phyloP scores from a whole-genome alignment of 2,329 filamentous ascomycete genomes.

The Aspergillus alliaceus region DNA sequence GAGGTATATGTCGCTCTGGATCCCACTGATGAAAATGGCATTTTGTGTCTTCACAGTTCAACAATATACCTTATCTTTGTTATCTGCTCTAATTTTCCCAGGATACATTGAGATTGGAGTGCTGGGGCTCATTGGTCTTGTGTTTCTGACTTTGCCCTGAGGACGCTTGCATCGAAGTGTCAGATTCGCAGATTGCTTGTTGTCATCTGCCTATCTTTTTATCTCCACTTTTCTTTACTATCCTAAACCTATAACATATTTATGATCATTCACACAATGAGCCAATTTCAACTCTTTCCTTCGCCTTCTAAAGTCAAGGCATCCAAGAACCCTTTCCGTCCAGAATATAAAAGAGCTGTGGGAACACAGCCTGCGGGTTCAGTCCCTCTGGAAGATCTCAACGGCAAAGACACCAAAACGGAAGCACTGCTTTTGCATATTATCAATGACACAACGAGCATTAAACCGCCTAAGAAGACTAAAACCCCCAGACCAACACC shows the following conservation, averaged over 20 bases:
- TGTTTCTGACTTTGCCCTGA: background rate
- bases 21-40: background rate
- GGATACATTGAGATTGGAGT: background rate
- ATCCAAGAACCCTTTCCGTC: conserved; percentile 37
- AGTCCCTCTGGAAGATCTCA: conserved; percentile 31
- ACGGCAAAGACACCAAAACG: conserved; percentile 28
- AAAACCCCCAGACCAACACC: conserved; percentile 20
- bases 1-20: conserved; percentile 8
- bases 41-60: background rate
- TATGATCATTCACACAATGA: conserved; percentile 23
- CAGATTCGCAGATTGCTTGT: background rate
- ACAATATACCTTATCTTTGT: background rate
- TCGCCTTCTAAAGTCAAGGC: conserved; percentile 29
- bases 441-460: conserved; percentile 35
- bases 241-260: background rate
- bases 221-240: background rate
- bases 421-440: conserved; percentile 41
- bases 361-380: conserved; percentile 25
- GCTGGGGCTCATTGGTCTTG: background rate
- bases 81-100: background rate
- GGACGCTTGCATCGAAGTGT: background rate
- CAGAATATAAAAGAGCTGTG: conserved; percentile 20
- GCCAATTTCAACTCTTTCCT: conserved; percentile 44
- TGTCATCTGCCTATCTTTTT: background rate
- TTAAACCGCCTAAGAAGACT: conserved; percentile 26